Evolutionary conservation across 108 stramenopile species (phyloP).

Genomic region (Chaetoceros tenuissimus): DNA sequence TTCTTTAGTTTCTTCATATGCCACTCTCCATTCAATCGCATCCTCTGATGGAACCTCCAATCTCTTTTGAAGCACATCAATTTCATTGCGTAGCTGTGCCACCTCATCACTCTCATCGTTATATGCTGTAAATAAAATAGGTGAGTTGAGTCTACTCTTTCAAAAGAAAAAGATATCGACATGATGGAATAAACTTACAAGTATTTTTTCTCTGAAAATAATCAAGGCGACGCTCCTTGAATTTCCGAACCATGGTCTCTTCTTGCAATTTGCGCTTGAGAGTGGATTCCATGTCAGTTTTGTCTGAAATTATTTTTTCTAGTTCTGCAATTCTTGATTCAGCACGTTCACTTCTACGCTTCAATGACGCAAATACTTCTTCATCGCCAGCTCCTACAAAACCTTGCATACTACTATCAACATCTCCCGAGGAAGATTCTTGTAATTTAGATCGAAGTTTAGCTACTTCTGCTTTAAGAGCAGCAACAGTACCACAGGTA

Average conservation of each 20-base stretch:
- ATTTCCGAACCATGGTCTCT: slow-evolving; percentile 34
- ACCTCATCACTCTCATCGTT: neutral
- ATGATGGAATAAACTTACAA: neutral
- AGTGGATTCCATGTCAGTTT: slow-evolving; percentile 12
- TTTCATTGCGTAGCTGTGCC: neutral
- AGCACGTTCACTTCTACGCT: slow-evolving; percentile 16
- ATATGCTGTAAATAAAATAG: no score
- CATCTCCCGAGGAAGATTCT: neutral
- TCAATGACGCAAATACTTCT: slow-evolving; percentile 6
- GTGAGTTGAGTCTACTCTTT: no score
- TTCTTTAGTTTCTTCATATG: slow-evolving; percentile 1
- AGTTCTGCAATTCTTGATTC: slow-evolving; percentile 9
- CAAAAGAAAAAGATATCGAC: no score
- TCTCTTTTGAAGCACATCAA: neutral
- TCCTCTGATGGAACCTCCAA: neutral
- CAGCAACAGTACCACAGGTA: slow-evolving; percentile 20
- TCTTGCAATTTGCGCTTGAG: slow-evolving; percentile 36
- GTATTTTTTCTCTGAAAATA: neutral
- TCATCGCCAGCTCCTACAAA: neutral
- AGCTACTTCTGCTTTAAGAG: slow-evolving; percentile 27
- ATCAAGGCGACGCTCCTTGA: slow-evolving; percentile 27
- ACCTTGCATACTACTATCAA: neutral
- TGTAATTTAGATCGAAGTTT: slow-evolving; percentile 18
- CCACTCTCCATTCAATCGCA: slow-evolving; percentile 3
- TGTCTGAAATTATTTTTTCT: slow-evolving; percentile 11